phyloP scores from a whole-genome alignment of 2,329 filamentous ascomycete species.

The Trichoderma afroharzianum region DNA sequence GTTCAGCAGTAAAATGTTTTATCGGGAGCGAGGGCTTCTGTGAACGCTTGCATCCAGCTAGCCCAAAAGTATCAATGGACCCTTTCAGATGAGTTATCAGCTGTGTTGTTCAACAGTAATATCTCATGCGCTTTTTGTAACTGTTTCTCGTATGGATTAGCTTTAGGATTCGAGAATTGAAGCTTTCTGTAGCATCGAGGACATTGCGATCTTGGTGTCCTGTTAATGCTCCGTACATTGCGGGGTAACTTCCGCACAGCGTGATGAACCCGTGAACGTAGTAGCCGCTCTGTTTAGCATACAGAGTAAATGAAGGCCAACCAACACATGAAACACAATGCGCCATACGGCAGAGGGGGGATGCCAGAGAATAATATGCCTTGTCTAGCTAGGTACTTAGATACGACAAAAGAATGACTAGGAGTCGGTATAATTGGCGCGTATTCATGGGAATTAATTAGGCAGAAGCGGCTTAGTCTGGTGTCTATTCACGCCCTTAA shows the following conservation, averaged over 20 bases:
- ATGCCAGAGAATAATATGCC: neutral
- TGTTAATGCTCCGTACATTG: neutral
- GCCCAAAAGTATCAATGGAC: too few relatives aligned
- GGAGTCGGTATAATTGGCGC: neutral
- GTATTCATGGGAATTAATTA: neutral
- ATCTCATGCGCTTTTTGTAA: too few relatives aligned
- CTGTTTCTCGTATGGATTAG: neutral
- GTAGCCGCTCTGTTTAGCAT: neutral
- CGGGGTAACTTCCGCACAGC: neutral
- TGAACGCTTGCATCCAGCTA: too few relatives aligned
- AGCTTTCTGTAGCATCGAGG: neutral
- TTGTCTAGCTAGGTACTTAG: too few relatives aligned
- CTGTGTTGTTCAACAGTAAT: neutral
- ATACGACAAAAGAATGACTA: neutral
- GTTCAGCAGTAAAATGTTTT: too few relatives aligned
- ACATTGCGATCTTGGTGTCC: neutral
- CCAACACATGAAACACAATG: too few relatives aligned
- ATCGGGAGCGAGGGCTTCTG: too few relatives aligned
- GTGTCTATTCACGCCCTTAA: neutral
- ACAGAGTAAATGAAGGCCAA: neutral
- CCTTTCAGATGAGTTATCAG: too few relatives aligned
- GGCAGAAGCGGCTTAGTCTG: neutral
- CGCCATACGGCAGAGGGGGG: too few relatives aligned
- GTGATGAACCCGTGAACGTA: neutral
- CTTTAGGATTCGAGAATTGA: neutral